Evolutionary conservation across 2,329 filamentous ascomycete species (phyloP).

Genomic region (Neodidymelliopsis sp.): DNA sequence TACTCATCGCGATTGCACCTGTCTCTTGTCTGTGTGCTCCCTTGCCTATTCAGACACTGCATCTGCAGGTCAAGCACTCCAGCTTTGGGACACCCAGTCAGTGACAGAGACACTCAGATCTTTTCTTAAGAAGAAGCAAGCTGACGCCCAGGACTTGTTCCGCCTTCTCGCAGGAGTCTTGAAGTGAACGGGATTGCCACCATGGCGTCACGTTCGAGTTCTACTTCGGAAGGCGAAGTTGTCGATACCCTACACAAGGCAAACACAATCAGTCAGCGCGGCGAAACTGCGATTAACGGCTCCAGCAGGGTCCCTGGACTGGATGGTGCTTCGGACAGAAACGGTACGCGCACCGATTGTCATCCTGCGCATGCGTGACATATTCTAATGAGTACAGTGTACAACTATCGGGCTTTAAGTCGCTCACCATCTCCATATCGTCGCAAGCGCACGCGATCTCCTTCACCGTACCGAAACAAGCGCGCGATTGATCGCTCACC

Average conservation of each 20-base stretch:
- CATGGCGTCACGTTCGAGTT: slow-evolving; percentile 38
- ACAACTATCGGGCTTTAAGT: slow-evolving; percentile 32
- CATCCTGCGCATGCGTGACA: background rate
- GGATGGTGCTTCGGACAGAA: slow-evolving; percentile 36
- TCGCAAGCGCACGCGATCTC: slow-evolving; percentile 33
- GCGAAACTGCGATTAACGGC: slow-evolving; percentile 45
- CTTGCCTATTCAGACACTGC: slow-evolving; percentile 32
- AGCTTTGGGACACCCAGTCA: slow-evolving; percentile 45
- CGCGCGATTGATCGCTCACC: slow-evolving; percentile 36
- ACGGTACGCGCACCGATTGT: slow-evolving; percentile 18
- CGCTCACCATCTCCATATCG: slow-evolving; percentile 45
- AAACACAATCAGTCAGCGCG: slow-evolving; percentile 41
- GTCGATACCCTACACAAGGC: slow-evolving; percentile 42
- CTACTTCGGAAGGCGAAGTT: slow-evolving; percentile 43
- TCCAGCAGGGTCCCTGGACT: slow-evolving; percentile 41
- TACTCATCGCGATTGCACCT: slow-evolving; percentile 28
- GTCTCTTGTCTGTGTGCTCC: slow-evolving; percentile 37
- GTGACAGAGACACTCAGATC: slow-evolving; percentile 44
- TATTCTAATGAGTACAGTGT: slow-evolving; percentile 17
- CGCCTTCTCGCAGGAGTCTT: slow-evolving; percentile 20
- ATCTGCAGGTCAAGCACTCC: slow-evolving; percentile 32
- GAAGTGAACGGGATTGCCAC: slow-evolving; percentile 14
- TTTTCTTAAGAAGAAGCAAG: slow-evolving; percentile 36
- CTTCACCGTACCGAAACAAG: slow-evolving; percentile 39
- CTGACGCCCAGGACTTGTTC: slow-evolving; percentile 38